Conservation (phyloP, 768 basidiomycete genomes). For the Rhodocollybia butyracea region DNA sequence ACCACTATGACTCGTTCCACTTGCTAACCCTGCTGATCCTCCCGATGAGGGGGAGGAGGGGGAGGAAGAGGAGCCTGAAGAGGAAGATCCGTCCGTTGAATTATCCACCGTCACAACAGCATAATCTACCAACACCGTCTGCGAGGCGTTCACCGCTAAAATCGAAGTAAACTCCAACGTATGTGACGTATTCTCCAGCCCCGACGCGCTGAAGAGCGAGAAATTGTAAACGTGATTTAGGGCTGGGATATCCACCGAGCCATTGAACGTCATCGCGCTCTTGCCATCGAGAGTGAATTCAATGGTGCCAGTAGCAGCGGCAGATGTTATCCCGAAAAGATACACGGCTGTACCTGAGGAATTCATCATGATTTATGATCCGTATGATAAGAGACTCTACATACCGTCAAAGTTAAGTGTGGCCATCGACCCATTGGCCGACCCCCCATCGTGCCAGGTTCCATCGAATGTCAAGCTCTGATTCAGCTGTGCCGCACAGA, state of each 20-base stretch:
- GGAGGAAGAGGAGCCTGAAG: background rate
- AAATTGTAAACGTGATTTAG: background rate
- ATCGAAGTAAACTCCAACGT: background rate
- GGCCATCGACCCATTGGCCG: background rate
- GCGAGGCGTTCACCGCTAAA: background rate
- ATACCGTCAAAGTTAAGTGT: background rate
- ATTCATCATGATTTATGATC: background rate
- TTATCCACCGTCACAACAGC: background rate
- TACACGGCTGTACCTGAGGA: background rate
- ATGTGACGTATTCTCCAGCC: background rate
- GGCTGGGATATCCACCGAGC: background rate
- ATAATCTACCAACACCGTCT: constrained; percentile 3
- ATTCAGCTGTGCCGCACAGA: background rate
- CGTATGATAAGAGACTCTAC: background rate
- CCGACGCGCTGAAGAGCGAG: background rate
- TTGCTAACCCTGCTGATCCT: background rate
- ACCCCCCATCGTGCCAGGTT: constrained; percentile 3
- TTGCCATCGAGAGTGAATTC: background rate
- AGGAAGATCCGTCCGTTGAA: background rate
- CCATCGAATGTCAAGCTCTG: background rate
- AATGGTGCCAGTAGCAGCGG: background rate
- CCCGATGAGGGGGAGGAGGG: background rate
- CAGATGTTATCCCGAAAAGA: background rate
- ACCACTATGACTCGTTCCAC: background rate
- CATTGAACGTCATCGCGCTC: background rate